These are phyloP conservation scores for Fusarium burgessii DNA, from an alignment of 2,329 filamentous ascomycete genomes.

Conservation along the genomic window DNA sequence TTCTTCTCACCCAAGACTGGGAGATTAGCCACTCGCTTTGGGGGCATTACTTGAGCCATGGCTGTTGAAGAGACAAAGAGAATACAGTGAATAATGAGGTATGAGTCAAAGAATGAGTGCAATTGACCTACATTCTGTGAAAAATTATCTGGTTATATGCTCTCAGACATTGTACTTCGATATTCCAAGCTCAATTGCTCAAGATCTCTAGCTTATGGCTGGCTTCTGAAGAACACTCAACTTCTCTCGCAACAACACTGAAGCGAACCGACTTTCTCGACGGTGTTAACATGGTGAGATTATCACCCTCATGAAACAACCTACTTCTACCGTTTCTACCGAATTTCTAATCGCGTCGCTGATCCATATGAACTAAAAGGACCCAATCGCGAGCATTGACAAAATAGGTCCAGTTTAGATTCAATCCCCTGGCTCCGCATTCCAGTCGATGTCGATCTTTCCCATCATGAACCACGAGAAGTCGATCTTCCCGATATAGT, in stretches of 20 bases:
- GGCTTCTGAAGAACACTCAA: slow-evolving; percentile 7
- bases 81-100: not conserved
- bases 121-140: not conserved
- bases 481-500: not conserved
- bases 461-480: no score
- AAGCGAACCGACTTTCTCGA: not conserved
- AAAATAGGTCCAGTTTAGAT: not conserved
- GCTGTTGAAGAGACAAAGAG: not conserved
- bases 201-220: not conserved
- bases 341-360: not conserved
- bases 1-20: not conserved
- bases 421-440: slow-evolving; percentile 16
- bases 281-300: slow-evolving; percentile 14
- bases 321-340: not conserved
- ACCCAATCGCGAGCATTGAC: not conserved
- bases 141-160: slow-evolving; percentile 22
- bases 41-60: slow-evolving; percentile 18
- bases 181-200: not conserved
- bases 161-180: not conserved
- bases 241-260: not conserved
- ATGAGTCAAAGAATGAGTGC: not conserved
- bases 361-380: not conserved
- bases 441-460: no score
- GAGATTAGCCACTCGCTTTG: not conserved
- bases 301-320: not conserved